Evolutionary conservation across 2,329 filamentous ascomycete genomes (phyloP).

Genomic region (Coleophoma eucalyptorum): DNA sequence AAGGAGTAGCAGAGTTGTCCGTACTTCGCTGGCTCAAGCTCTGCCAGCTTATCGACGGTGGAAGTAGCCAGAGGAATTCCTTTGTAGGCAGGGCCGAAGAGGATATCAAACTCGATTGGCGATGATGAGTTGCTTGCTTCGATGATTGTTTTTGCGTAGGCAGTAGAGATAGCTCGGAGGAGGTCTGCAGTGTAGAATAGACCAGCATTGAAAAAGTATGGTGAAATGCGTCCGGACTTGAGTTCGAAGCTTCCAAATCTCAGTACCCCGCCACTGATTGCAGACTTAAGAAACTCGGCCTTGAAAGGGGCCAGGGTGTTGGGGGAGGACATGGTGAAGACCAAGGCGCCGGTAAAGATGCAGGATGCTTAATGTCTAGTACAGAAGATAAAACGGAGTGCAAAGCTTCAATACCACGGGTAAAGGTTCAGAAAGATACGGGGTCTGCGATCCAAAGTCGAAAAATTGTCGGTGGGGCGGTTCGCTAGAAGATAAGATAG

Average conservation of each 20-base stretch:
- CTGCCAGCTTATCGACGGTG: slow-evolving; percentile 70
- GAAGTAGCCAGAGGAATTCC: slow-evolving; percentile 87
- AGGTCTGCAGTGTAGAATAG: slow-evolving; percentile 81
- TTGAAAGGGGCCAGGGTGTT: slow-evolving; percentile 58
- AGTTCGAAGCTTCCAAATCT: slow-evolving; percentile 83
- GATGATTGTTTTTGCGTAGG: slow-evolving; percentile 70
- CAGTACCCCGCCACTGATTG: slow-evolving; percentile 65
- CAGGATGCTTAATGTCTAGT: no score
- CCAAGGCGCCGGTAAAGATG: no score
- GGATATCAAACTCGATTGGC: slow-evolving; percentile 28
- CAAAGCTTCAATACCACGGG: no score
- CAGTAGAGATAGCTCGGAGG: slow-evolving; percentile 71
- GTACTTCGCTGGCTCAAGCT: slow-evolving; percentile 63
- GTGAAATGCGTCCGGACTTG: slow-evolving; percentile 84
- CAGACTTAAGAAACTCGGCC: slow-evolving; percentile 65
- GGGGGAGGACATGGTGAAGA: slow-evolving; percentile 10
- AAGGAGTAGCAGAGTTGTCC: slow-evolving; percentile 77
- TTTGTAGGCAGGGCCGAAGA: slow-evolving; percentile 79
- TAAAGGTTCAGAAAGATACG: no score
- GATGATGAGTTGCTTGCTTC: slow-evolving; percentile 29
- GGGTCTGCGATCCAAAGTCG: no score
- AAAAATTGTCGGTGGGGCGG: slow-evolving; percentile 58
- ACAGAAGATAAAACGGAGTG: no score
- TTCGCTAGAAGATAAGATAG: slow-evolving; percentile 3
- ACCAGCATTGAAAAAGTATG: slow-evolving; percentile 98